Evolutionary conservation across 352 stramenopile species (phyloP).

Genomic region (Phytopythium montanum): DNA sequence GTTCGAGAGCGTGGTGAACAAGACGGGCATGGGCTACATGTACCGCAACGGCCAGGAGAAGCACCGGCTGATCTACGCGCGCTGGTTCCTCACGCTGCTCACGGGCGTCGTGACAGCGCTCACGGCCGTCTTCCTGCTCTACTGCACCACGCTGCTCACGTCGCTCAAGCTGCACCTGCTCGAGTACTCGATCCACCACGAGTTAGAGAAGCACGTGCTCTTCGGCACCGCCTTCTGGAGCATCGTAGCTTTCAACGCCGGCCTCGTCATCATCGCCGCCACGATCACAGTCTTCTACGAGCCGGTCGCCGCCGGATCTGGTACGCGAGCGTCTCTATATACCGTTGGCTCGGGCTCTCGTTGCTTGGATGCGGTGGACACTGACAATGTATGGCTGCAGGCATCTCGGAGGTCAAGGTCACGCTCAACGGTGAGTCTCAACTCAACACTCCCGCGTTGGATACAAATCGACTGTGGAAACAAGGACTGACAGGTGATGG

Average conservation of each 20-base stretch:
- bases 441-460: background rate
- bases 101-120: slow-evolving; percentile 74
- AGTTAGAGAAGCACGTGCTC: slow-evolving; percentile 54
- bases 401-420: slow-evolving; percentile 92
- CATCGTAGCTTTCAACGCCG: slow-evolving; percentile 64
- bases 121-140: slow-evolving; percentile 75
- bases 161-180: slow-evolving; percentile 73
- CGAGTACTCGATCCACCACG: slow-evolving; percentile 54
- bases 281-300: slow-evolving; percentile 71
- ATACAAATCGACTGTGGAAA: too few relatives aligned
- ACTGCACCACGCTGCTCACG: slow-evolving; percentile 65
- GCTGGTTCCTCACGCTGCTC: slow-evolving; percentile 76
- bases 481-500: background rate
- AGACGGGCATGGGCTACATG: slow-evolving; percentile 75
- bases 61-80: slow-evolving; percentile 72
- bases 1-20: slow-evolving; percentile 88
- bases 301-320: slow-evolving; percentile 73
- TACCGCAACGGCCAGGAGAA: slow-evolving; percentile 82
- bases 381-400: slow-evolving; percentile 15
- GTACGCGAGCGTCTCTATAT: slow-evolving; percentile 12
- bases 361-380: too few relatives aligned
- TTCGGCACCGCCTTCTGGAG: slow-evolving; percentile 72
- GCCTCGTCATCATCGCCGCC: slow-evolving; percentile 70
- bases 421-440: slow-evolving; percentile 88
- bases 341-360: background rate